Evolutionary conservation across 345 rosid genomes (phyloP).

Genomic region (Eucalyptus coolabah): DNA sequence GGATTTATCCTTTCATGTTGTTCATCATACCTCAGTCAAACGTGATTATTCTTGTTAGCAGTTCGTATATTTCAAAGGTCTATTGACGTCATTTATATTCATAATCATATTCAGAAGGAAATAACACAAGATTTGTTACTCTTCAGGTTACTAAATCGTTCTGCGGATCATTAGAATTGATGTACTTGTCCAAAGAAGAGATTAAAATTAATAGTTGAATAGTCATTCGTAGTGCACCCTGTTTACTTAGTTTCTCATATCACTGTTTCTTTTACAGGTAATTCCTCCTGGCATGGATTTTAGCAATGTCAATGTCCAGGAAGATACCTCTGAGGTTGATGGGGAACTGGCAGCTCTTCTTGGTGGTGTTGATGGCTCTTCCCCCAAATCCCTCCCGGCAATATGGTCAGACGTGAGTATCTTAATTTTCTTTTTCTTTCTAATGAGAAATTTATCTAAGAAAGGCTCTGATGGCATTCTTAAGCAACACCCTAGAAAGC

Average conservation of each 20-base stretch:
- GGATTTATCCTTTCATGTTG: not conserved
- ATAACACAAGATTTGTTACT: not conserved
- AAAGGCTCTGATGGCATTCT: not conserved
- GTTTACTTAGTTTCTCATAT: not conserved
- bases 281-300: conserved; percentile 99
- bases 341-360: conserved; percentile 50
- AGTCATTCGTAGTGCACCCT: not conserved
- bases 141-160: not conserved
- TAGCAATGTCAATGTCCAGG: conserved; percentile 84
- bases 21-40: not conserved
- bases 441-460: not conserved
- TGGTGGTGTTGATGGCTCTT: conserved; percentile 65
- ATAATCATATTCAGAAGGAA: not conserved
- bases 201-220: not conserved
- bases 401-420: conserved; percentile 88
- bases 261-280: conserved; percentile 31
- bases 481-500: not conserved
- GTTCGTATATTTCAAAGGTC: not conserved
- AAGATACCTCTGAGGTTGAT: conserved; percentile 70
- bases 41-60: not conserved
- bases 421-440: not conserved
- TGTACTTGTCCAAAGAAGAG: not conserved
- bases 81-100: not conserved
- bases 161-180: not conserved
- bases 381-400: conserved; percentile 79